phyloP scores from a whole-genome alignment of 2,329 filamentous ascomycete genomes.

The Calycina marina region DNA sequence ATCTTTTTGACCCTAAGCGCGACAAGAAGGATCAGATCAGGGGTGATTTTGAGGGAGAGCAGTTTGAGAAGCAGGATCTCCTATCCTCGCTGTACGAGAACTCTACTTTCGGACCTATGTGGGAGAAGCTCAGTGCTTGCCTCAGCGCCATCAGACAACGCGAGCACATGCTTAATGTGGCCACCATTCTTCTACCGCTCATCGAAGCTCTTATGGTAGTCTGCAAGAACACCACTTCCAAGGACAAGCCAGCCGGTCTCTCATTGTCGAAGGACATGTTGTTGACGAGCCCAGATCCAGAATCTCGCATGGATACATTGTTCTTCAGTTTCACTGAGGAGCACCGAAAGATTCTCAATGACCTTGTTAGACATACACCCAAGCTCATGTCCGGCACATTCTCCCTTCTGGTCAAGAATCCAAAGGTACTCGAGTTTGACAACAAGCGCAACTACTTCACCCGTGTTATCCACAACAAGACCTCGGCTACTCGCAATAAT shows the following conservation, averaged over 20 bases:
- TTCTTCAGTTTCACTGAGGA: slow-evolving; percentile 98
- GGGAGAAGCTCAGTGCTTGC: slow-evolving; percentile 83
- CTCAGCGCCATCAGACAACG: slow-evolving; percentile 77
- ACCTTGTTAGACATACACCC: slow-evolving; percentile 90
- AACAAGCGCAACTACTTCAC: slow-evolving; percentile 99
- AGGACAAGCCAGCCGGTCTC: slow-evolving; percentile 16
- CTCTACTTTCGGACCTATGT: slow-evolving; percentile 75
- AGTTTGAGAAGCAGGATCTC: slow-evolving; percentile 64
- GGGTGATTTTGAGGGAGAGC: slow-evolving; percentile 38
- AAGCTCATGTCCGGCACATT: slow-evolving; percentile 99
- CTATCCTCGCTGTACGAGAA: slow-evolving; percentile 83
- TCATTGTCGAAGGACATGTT: slow-evolving; percentile 49
- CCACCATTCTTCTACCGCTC: slow-evolving; percentile 82
- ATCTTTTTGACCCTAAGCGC: slow-evolving; percentile 78
- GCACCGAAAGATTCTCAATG: slow-evolving; percentile 93
- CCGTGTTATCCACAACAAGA: slow-evolving; percentile 71
- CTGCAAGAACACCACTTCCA: slow-evolving; percentile 82
- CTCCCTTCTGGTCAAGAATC: slow-evolving; percentile 90
- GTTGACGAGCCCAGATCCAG: slow-evolving; percentile 62
- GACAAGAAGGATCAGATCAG: slow-evolving; percentile 28
- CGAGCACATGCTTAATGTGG: slow-evolving; percentile 92
- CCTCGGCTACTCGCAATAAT: slow-evolving; percentile 54
- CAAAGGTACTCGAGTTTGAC: slow-evolving; percentile 96
- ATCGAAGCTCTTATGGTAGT: slow-evolving; percentile 98
- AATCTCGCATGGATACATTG: slow-evolving; percentile 69